These are phyloP conservation scores for Penicillium manginii DNA, from an alignment of 495 filamentous ascomycete species.

Conservation along the genomic window DNA sequence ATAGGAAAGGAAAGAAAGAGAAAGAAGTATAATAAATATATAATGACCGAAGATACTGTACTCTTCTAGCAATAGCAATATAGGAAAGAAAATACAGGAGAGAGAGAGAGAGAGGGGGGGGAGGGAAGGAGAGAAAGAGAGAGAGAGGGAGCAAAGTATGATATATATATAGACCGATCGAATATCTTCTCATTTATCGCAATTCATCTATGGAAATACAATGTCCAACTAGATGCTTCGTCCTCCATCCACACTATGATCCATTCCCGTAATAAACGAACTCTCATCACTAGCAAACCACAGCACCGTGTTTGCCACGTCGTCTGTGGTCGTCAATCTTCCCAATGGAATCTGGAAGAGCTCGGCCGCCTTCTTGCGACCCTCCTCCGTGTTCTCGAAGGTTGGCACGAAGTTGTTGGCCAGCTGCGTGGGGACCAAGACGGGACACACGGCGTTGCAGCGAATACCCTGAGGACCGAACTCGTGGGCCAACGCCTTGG, in stretches of 20 bases:
- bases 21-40: too few relatives aligned
- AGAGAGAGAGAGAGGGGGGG: too few relatives aligned
- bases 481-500: slow-evolving; percentile 65
- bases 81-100: too few relatives aligned
- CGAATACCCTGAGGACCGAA: slow-evolving; percentile 63
- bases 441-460: slow-evolving; percentile 63
- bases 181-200: too few relatives aligned
- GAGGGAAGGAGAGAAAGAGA: too few relatives aligned
- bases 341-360: slow-evolving; percentile 69
- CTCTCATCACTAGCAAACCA: slow-evolving; percentile 67
- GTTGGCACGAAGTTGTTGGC: too few relatives aligned
- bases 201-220: too few relatives aligned
- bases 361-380: slow-evolving; percentile 44
- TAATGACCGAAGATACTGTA: too few relatives aligned
- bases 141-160: too few relatives aligned
- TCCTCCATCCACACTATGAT: slow-evolving; percentile 17
- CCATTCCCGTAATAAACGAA: slow-evolving; percentile 59
- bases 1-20: too few relatives aligned
- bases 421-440: slow-evolving; percentile 35
- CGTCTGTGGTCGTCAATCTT: slow-evolving; percentile 55
- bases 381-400: slow-evolving; percentile 41
- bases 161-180: too few relatives aligned
- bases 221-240: slow-evolving; percentile 3
- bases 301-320: slow-evolving; percentile 63
- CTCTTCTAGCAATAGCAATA: too few relatives aligned